Conservation (phyloP, 345 rosid species). For the Pugionium cornutum region DNA sequence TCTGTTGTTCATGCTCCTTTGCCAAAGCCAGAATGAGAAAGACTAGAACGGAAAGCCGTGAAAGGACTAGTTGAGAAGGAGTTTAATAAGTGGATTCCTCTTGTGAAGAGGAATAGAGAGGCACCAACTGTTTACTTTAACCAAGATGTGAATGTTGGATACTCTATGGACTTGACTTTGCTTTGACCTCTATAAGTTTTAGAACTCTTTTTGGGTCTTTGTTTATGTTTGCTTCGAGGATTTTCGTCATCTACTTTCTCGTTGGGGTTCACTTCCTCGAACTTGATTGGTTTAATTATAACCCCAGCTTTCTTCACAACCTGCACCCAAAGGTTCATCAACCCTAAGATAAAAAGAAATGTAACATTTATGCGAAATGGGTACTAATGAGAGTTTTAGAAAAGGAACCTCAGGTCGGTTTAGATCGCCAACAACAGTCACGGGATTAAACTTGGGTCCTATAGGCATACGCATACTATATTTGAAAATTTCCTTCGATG, state of each 20-base stretch:
- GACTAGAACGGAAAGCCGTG: slow-evolving; percentile 71
- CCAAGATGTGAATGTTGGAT: slow-evolving; percentile 65
- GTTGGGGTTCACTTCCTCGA: slow-evolving; percentile 65
- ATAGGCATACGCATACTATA: slow-evolving; percentile 83
- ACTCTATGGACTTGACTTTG: too few relatives aligned
- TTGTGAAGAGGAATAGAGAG: slow-evolving; percentile 82
- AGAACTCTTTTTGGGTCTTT: too few relatives aligned
- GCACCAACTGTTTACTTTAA: slow-evolving; percentile 75
- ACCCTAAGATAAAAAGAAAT: slow-evolving; percentile 2
- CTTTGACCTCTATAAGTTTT: too few relatives aligned
- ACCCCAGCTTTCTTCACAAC: slow-evolving; percentile 78
- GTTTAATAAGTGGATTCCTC: slow-evolving; percentile 71
- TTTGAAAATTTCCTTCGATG: slow-evolving; percentile 70
- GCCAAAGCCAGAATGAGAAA: slow-evolving; percentile 67
- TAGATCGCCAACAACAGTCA: slow-evolving; percentile 62
- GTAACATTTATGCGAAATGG: not conserved
- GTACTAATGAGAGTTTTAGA: not conserved
- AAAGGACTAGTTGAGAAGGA: slow-evolving; percentile 60
- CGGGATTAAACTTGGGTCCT: slow-evolving; percentile 90
- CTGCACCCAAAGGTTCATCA: slow-evolving; percentile 40
- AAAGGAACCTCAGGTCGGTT: slow-evolving; percentile 68
- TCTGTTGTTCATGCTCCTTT: slow-evolving; percentile 73
- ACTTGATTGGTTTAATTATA: slow-evolving; percentile 73
- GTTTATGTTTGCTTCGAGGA: too few relatives aligned
- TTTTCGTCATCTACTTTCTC: too few relatives aligned